Conservation (phyloP, 495 filamentous ascomycete species). For the Aspergillus indologenus region DNA sequence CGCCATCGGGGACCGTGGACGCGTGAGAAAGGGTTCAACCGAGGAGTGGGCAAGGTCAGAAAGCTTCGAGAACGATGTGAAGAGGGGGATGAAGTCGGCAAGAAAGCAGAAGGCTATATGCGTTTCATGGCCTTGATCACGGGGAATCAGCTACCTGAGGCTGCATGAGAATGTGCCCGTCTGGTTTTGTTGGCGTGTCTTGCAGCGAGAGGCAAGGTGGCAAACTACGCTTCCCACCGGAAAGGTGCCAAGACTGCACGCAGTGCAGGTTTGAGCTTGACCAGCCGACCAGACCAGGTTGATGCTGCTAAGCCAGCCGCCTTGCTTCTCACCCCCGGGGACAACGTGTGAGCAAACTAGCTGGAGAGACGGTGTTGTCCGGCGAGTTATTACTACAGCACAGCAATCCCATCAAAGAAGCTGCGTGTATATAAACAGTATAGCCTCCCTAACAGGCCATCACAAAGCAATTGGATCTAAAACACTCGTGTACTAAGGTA, state of each 20-base stretch:
- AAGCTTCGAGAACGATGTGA: constrained; percentile 40
- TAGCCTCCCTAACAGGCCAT: too few species aligned
- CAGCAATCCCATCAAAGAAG: not conserved
- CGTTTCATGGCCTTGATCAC: constrained; percentile 40
- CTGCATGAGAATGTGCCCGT: constrained; percentile 5
- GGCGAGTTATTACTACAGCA: not conserved
- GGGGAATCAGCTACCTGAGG: constrained; percentile 15
- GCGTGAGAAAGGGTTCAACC: constrained; percentile 45
- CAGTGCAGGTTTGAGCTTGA: not conserved
- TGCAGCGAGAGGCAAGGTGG: not conserved
- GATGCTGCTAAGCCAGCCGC: not conserved
- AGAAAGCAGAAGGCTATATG: constrained; percentile 39
- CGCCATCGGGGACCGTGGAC: constrained; percentile 41
- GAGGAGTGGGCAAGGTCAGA: constrained; percentile 40
- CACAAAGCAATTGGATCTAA: too few species aligned
- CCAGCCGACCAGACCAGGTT: not conserved
- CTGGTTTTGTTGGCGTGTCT: not conserved
- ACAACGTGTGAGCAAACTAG: not conserved
- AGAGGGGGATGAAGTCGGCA: constrained; percentile 34
- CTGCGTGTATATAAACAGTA: not conserved
- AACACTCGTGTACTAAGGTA: too few species aligned
- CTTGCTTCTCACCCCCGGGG: not conserved
- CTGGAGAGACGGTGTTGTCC: not conserved
- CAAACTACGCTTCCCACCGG: not conserved
- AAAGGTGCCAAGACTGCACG: not conserved